Percentiles rank a stretch among this genome's conserved stretches.
Conservation (phyloP, 2,329 filamentous ascomycete species). For the Penicillium sp. region DNA sequence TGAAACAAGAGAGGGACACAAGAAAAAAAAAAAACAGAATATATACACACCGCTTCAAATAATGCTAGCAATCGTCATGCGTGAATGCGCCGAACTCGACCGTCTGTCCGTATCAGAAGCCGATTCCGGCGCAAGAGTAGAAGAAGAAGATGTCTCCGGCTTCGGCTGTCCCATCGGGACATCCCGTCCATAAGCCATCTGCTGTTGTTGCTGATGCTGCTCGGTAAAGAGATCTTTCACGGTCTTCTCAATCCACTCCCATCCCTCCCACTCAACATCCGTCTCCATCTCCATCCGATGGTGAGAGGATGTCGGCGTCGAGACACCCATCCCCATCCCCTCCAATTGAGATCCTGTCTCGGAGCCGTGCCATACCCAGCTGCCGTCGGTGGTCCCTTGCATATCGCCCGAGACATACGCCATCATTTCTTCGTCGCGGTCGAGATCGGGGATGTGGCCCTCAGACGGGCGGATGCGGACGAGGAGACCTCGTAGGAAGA, state of each 20-base stretch:
- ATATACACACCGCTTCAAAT: slow-evolving; percentile 30
- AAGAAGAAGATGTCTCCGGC: slow-evolving; percentile 9
- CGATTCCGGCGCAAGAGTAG: slow-evolving; percentile 24
- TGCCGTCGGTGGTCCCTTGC: slow-evolving; percentile 71
- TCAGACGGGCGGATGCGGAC: slow-evolving; percentile 49
- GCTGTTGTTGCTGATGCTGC: slow-evolving; percentile 24
- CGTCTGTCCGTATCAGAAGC: slow-evolving; percentile 26
- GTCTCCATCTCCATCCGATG: slow-evolving; percentile 53
- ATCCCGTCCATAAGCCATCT: slow-evolving; percentile 3
- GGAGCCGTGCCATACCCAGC: slow-evolving; percentile 77
- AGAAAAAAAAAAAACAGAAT: background rate
- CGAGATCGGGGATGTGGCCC: slow-evolving; percentile 43
- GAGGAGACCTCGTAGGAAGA: slow-evolving; percentile 70
- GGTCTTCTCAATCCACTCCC: slow-evolving; percentile 69
- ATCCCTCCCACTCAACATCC: slow-evolving; percentile 72
- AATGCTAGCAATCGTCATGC: slow-evolving; percentile 49
- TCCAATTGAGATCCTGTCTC: slow-evolving; percentile 48
- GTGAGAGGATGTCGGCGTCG: slow-evolving; percentile 14
- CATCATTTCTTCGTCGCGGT: slow-evolving; percentile 80
- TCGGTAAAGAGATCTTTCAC: slow-evolving; percentile 45
- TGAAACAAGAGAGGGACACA: background rate
- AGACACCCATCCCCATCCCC: slow-evolving; percentile 18
- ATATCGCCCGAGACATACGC: slow-evolving; percentile 83
- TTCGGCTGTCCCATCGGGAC: slow-evolving; percentile 20
- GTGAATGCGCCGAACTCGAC: slow-evolving; percentile 36